Evolutionary conservation across 1,284 basidiomycete species (phyloP).

Genomic region (Pascua guehoae): DNA sequence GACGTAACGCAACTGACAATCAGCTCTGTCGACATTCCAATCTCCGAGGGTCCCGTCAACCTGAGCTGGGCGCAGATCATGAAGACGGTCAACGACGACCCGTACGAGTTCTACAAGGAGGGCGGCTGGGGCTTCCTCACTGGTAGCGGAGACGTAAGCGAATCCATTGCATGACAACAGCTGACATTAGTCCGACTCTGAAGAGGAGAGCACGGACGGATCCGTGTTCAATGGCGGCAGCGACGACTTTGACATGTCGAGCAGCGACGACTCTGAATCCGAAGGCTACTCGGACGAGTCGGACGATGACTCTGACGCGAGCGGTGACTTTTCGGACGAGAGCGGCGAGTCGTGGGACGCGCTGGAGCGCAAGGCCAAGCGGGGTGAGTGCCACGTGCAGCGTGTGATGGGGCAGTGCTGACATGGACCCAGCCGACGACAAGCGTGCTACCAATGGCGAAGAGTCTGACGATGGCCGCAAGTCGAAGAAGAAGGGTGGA

Average conservation of each 20-base stretch:
- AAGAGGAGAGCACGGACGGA: conserved; percentile 66
- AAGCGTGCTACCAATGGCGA: conserved; percentile 28
- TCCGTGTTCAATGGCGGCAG: conserved; percentile 66
- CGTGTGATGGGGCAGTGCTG: too few species aligned
- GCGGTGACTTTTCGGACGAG: conserved; percentile 37
- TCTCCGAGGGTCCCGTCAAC: conserved; percentile 95
- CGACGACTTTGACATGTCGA: conserved; percentile 32
- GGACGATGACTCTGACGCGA: conserved; percentile 56
- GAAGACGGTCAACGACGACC: conserved; percentile 94
- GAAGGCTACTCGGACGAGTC: conserved; percentile 53
- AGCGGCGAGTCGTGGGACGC: conserved; percentile 91
- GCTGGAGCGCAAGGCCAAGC: conserved; percentile 79
- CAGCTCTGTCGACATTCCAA: conserved; percentile 92
- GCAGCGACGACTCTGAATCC: conserved; percentile 52
- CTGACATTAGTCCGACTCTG: conserved; percentile 56
- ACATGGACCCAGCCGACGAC: conserved; percentile 28
- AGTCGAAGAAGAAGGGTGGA: conserved; percentile 36
- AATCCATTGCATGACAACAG: too few species aligned
- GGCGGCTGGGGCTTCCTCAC: conserved; percentile 92
- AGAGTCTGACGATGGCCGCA: conserved; percentile 36
- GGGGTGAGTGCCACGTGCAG: background rate
- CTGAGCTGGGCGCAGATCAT: conserved; percentile 97
- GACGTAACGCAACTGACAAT: conserved; percentile 5
- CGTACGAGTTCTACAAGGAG: conserved; percentile 91
- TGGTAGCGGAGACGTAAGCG: conserved; percentile 56